phyloP scores from a whole-genome alignment of 345 rosid species.

The Balakata baccata region DNA sequence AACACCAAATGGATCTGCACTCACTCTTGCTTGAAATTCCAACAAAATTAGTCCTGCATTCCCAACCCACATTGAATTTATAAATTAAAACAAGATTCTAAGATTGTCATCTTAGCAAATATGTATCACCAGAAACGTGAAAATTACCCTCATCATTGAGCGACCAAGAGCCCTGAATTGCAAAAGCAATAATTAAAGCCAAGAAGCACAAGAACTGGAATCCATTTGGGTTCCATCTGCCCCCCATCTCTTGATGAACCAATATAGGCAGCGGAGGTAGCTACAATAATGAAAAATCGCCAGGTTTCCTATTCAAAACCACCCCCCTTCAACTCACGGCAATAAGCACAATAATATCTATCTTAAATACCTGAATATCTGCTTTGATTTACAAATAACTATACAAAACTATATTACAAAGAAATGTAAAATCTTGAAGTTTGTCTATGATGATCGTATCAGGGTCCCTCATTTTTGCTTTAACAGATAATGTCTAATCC shows the following conservation, averaged over 20 bases:
- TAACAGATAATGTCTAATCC: slow-evolving; percentile 34
- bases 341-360: slow-evolving; percentile 8
- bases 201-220: slow-evolving; percentile 53
- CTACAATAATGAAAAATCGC: slow-evolving; percentile 50
- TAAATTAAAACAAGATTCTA: neutral
- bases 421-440: slow-evolving; percentile 24
- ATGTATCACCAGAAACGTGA: neutral
- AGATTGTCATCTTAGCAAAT: neutral
- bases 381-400: slow-evolving; percentile 12
- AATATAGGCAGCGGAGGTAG: slow-evolving; percentile 43
- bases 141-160: slow-evolving; percentile 58
- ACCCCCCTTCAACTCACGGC: slow-evolving; percentile 24
- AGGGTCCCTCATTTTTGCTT: slow-evolving; percentile 59
- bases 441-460: slow-evolving; percentile 33
- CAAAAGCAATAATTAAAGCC: slow-evolving; percentile 43
- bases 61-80: slow-evolving; percentile 20
- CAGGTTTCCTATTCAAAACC: slow-evolving; percentile 44
- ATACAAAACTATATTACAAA: slow-evolving; percentile 36
- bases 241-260: slow-evolving; percentile 60
- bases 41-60: slow-evolving; percentile 63
- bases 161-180: slow-evolving; percentile 44
- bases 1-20: slow-evolving; percentile 65
- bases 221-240: slow-evolving; percentile 64
- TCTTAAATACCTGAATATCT: slow-evolving; percentile 1
- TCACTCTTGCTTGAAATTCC: slow-evolving; percentile 56